Evolutionary conservation across 768 basidiomycete genomes (phyloP).

Genomic region (Suillus discolor): DNA sequence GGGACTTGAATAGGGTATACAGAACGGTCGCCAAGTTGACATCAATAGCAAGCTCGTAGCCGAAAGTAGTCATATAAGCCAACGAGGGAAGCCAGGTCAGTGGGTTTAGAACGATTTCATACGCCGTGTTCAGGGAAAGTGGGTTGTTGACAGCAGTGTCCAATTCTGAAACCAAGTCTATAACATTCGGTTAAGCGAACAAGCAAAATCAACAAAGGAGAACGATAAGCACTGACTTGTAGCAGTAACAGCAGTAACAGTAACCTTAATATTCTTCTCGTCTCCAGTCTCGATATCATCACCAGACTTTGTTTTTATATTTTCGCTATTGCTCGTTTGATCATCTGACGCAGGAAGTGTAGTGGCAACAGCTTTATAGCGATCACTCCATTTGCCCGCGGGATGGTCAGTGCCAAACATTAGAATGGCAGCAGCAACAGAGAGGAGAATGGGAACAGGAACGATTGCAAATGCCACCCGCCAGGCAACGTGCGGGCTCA

Average conservation of each 20-base stretch:
- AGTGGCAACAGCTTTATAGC: slow-evolving; percentile 42
- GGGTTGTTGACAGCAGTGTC: slow-evolving; percentile 49
- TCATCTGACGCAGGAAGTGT: slow-evolving; percentile 10
- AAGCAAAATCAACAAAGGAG: not conserved
- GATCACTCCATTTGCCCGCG: slow-evolving; percentile 52
- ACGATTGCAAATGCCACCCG: slow-evolving; percentile 56
- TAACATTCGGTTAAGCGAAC: not conserved
- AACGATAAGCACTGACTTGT: slow-evolving; percentile 8
- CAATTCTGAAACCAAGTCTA: slow-evolving; percentile 35
- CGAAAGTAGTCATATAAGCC: slow-evolving; percentile 58
- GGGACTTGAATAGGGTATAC: slow-evolving; percentile 38
- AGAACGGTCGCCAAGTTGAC: slow-evolving; percentile 52
- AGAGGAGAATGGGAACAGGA: slow-evolving; percentile 54
- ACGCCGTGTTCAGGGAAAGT: slow-evolving; percentile 37
- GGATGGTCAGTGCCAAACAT: slow-evolving; percentile 57
- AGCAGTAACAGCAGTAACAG: slow-evolving; percentile 18
- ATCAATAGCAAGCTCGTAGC: slow-evolving; percentile 59
- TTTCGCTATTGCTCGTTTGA: slow-evolving; percentile 17
- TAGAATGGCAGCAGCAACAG: slow-evolving; percentile 42
- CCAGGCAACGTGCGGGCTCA: slow-evolving; percentile 50
- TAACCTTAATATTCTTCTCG: slow-evolving; percentile 30
- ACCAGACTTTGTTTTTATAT: slow-evolving; percentile 21
- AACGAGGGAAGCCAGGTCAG: slow-evolving; percentile 58
- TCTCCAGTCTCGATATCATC: slow-evolving; percentile 27
- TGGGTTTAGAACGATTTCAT: slow-evolving; percentile 39